Percentiles rank a stretch among this genome's conserved stretches.
Conservation (phyloP, 371 early-diverging fungal genomes). For the Mortierella sp. region DNA sequence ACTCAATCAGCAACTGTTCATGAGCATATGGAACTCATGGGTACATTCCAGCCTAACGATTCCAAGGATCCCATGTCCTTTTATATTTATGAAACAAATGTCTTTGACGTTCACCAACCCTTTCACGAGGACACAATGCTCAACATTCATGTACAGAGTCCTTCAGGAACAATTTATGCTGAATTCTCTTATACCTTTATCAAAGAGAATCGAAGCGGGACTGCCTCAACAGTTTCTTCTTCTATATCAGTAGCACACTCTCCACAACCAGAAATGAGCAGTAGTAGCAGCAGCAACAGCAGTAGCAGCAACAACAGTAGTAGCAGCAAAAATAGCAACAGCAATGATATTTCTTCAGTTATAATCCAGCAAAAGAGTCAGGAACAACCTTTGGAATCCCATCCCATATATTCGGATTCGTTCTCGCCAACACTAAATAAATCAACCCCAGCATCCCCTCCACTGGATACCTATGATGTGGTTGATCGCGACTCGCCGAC, state of each 20-base stretch:
- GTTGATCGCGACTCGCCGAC: not conserved
- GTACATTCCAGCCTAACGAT: slow-evolving; percentile 39
- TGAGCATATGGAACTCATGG: slow-evolving; percentile 48
- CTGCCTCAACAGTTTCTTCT: slow-evolving; percentile 3
- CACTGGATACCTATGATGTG: slow-evolving; percentile 20
- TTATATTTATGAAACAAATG: slow-evolving; percentile 42
- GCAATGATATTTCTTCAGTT: not conserved
- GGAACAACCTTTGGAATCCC: too few species aligned
- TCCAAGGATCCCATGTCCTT: slow-evolving; percentile 29
- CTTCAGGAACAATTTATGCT: slow-evolving; percentile 30
- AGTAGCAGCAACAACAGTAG: slow-evolving; percentile 1
- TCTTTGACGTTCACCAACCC: slow-evolving; percentile 26
- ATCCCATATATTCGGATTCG: not conserved
- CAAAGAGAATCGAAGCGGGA: slow-evolving; percentile 8
- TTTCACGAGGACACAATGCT: slow-evolving; percentile 37
- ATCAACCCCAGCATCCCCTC: not conserved
- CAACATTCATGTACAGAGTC: slow-evolving; percentile 33
- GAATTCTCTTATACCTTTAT: slow-evolving; percentile 41
- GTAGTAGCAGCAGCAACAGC: slow-evolving; percentile 6
- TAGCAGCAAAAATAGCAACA: not conserved
- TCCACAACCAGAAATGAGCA: not conserved
- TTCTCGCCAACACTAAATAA: not conserved
- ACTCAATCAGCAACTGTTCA: slow-evolving; percentile 32
- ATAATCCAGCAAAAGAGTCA: not conserved
- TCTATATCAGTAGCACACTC: not conserved